Base-by-base conservation (phyloP, 371 early-diverging fungal genomes). In the Smittium culicis region DNA sequence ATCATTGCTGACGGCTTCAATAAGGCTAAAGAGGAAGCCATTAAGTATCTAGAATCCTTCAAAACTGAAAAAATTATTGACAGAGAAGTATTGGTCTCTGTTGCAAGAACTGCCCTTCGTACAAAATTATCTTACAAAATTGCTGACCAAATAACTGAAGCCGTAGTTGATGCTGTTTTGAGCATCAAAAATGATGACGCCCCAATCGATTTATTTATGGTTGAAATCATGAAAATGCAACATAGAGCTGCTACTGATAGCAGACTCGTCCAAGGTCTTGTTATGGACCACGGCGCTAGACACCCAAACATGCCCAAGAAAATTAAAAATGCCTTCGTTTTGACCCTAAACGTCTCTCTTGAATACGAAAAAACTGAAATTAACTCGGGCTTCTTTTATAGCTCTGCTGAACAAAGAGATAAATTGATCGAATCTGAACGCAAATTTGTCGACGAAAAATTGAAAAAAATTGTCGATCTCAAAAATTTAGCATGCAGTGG, bases 281-380 rank as follows among this genome's bases (percentile, higher is more conserved):
- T 99, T 30, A 80, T 99, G 77, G 99, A 99, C 80, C 99, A 99
- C 78, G 99, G 98, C 66, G 98, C 97, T 33, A 86, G 99, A 71
- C 99, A 99, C 74, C 98, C 98, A 33, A 96, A 96, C 72, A 99
- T 99, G 99, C 99, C 99, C 70, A 98, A 93, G 83, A 81, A 88
- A 3, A 85, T 98, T 66, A 84, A 86, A 72, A 86, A 99, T 77
- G 94, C 93, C 45, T 94, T 82, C 75, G 81, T 99, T 32, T 80
- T 99, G 66, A 98, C 96, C 20, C 82, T 98, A 65, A 99, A 99
- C 76, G 96, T 99, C 65, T 97, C 98, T 32, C 83, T 99, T 67
- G 99, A 99, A 83, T 99, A 99, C 79, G 99, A 99, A 78, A 99
- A 99, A 86, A 94, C 95, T 73, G 99, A 99, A 80, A 88, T 99